Percentiles rank a stretch among this genome's conserved stretches.
Conservation (phyloP, 2,329 filamentous ascomycete genomes). For the Fusarium miscanthi region DNA sequence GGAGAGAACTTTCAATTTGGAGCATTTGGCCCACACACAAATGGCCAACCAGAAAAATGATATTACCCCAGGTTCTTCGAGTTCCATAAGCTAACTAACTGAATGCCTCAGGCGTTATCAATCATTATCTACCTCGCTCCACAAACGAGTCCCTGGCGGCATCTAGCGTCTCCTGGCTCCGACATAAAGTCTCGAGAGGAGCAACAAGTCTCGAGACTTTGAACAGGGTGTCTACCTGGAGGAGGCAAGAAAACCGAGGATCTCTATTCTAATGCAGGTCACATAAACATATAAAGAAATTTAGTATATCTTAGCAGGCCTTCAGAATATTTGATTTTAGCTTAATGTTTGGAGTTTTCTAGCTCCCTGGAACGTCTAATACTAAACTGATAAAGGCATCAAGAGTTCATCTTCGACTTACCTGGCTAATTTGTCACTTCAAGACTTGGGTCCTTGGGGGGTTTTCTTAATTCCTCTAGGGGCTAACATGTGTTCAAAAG, state of each 20-base stretch:
- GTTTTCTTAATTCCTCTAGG: not conserved
- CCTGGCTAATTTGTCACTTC: not conserved
- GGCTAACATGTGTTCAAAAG: constrained; percentile 28
- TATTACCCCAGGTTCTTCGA: constrained; percentile 24
- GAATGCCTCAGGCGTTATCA: constrained; percentile 19
- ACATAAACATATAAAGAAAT: not conserved
- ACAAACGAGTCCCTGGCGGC: not conserved
- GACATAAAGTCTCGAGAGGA: not conserved
- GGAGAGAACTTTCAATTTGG: constrained; percentile 7
- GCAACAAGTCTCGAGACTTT: not conserved
- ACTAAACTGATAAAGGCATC: not conserved
- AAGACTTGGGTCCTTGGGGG: not conserved
- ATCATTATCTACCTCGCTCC: not conserved
- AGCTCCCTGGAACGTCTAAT: not conserved
- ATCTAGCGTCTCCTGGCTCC: not conserved
- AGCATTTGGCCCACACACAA: constrained; percentile 7
- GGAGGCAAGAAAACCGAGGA: not conserved
- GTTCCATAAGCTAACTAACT: not conserved
- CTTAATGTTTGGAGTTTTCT: not conserved
- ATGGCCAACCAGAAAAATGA: constrained; percentile 24
- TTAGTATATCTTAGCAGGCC: not conserved
- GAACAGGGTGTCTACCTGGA: not conserved
- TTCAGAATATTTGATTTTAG: not conserved
- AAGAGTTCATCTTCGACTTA: not conserved
- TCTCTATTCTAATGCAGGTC: not conserved